Conservation (phyloP, 768 basidiomycete species). For the Phanerochaete sordida region DNA sequence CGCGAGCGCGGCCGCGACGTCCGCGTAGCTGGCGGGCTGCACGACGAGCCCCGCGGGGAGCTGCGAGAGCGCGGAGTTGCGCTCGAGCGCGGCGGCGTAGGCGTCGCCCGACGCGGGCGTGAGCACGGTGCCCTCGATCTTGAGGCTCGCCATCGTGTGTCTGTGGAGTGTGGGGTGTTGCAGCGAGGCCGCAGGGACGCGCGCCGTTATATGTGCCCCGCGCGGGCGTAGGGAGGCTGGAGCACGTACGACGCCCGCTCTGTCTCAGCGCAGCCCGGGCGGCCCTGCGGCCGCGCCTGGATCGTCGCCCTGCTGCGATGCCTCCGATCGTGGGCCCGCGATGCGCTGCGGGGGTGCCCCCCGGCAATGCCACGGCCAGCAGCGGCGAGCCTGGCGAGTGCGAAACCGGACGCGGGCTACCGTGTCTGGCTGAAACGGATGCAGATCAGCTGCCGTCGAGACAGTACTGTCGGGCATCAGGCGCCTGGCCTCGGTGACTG, state of each 20-base stretch:
- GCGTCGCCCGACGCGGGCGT: slow-evolving; percentile 13
- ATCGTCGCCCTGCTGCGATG: background rate
- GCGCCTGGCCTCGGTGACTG: no score
- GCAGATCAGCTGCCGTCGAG: no score
- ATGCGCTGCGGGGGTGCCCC: no score
- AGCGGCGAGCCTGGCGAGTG: no score
- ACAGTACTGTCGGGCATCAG: no score
- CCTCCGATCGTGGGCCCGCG: no score
- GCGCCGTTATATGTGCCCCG: background rate
- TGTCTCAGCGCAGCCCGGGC: background rate
- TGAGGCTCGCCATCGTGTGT: slow-evolving; percentile 10
- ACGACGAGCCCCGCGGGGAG: slow-evolving; percentile 15
- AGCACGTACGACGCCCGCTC: background rate
- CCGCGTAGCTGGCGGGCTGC: slow-evolving; percentile 14
- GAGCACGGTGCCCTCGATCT: slow-evolving; percentile 14
- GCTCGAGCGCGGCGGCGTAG: slow-evolving; percentile 16
- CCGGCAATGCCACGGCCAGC: no score
- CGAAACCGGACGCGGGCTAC: no score
- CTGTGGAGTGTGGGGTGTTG: background rate
- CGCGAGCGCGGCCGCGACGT: slow-evolving; percentile 15
- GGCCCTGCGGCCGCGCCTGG: background rate
- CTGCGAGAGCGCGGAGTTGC: slow-evolving; percentile 17
- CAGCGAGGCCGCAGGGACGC: no score
- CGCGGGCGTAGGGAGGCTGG: background rate
- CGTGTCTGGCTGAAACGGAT: no score